phyloP scores from a whole-genome alignment of 2,329 filamentous ascomycete genomes.

The Penicillium sumatraense region DNA sequence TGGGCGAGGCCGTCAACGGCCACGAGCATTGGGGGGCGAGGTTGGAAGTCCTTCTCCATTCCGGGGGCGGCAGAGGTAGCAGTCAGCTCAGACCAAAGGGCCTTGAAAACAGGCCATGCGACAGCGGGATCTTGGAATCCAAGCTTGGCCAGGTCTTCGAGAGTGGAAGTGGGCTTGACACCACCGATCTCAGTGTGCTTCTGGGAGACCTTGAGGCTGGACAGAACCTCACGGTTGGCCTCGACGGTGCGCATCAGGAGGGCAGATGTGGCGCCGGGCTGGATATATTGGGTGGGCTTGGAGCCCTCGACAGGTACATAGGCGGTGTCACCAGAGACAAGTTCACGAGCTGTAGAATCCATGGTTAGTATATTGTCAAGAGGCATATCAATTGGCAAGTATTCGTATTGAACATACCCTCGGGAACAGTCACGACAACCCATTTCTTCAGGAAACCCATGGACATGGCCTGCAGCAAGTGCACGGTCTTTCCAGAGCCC shows the following conservation, averaged over 20 bases:
- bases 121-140: constrained; percentile 75
- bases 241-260: constrained; percentile 74
- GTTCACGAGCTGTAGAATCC: constrained; percentile 70
- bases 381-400: neutral
- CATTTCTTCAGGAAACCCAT: constrained; percentile 82
- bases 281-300: constrained; percentile 66
- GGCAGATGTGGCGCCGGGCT: constrained; percentile 75
- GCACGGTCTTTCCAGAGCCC: constrained; percentile 82
- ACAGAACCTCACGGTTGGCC: constrained; percentile 72
- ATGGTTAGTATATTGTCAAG: constrained; percentile 19
- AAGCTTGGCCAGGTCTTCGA: constrained; percentile 70
- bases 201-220: constrained; percentile 54
- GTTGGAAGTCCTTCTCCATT: constrained; percentile 48
- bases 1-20: constrained; percentile 78
- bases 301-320: constrained; percentile 71
- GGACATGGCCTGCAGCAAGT: constrained; percentile 81
- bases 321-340: constrained; percentile 78
- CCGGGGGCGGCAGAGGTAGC: constrained; percentile 50
- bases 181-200: constrained; percentile 64
- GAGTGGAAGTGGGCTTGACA: constrained; percentile 61
- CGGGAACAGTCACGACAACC: constrained; percentile 87
- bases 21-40: constrained; percentile 70
- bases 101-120: constrained; percentile 79
- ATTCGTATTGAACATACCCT: constrained; percentile 65
- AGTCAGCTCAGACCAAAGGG: constrained; percentile 79